Evolutionary conservation across 2,329 filamentous ascomycete species (phyloP).

Genomic region (Leptographium procerum): DNA sequence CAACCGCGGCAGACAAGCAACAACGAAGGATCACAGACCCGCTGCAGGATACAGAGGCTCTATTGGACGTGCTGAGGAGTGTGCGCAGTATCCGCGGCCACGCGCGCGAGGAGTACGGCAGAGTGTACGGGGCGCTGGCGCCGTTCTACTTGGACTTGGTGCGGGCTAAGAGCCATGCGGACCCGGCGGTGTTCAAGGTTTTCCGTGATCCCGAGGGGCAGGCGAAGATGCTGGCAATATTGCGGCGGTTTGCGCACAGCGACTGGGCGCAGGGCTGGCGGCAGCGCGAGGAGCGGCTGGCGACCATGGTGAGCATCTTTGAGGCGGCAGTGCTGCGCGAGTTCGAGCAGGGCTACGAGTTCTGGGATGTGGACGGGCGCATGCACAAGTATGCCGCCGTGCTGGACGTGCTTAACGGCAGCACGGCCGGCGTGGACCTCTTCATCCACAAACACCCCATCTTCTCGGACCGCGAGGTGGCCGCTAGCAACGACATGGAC

Average conservation of each 20-base stretch:
- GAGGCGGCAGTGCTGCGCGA: conserved; percentile 84
- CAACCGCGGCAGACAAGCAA: conserved; percentile 10
- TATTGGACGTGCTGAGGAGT: conserved; percentile 58
- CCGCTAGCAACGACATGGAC: conserved; percentile 61
- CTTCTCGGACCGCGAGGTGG: conserved; percentile 59
- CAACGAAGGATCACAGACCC: conserved; percentile 19
- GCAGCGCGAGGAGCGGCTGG: conserved; percentile 59
- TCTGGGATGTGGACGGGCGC: conserved; percentile 73
- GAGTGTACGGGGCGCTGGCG: conserved; percentile 75
- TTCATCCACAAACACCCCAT: conserved; percentile 86
- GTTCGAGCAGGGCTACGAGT: conserved; percentile 86
- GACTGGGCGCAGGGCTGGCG: conserved; percentile 69
- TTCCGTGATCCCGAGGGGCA: conserved; percentile 85
- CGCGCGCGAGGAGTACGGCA: conserved; percentile 83
- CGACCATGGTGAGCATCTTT: conserved; percentile 68
- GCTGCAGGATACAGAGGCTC: conserved; percentile 47
- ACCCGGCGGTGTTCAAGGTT: conserved; percentile 74
- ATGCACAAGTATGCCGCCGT: conserved; percentile 89
- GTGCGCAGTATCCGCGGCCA: conserved; percentile 71
- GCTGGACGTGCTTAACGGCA: conserved; percentile 70
- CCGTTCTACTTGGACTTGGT: conserved; percentile 83
- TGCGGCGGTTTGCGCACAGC: conserved; percentile 66
- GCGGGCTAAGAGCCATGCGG: conserved; percentile 58
- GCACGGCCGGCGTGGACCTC: conserved; percentile 64
- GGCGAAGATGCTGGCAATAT: conserved; percentile 75